Evolutionary conservation across 2,329 filamentous ascomycete genomes (phyloP), one percentile per base, ranked within the genome.

Genomic region (Talaromyces sp.): DNA sequence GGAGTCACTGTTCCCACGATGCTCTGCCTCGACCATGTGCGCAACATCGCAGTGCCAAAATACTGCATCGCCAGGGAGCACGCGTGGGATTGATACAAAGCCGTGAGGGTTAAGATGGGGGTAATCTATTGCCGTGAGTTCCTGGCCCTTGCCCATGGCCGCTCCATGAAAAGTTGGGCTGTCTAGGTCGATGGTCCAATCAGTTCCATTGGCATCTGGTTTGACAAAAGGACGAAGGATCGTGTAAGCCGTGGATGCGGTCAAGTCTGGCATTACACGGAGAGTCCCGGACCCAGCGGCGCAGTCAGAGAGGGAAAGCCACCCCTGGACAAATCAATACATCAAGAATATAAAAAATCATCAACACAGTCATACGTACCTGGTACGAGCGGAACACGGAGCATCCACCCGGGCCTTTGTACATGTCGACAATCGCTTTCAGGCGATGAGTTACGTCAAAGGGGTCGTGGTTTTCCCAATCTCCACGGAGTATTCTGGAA

Each of bases 11-110:
- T 66, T 62, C 6, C 76, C 75, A 1, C 66, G 61, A 57, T 78
- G 73, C 58, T 76, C 74, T 0, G 72, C 69, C 55, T 78, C 75
- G n/a, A 78, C 75, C 1, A 75, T 75, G 59, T 78, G 75, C 39
- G 72, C 73, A 42, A 75, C 68, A 67, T 79, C 76, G 36, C 69
- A 67, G 56, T 77, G 76, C 76, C 75, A 78, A 70, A 73, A 80
- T 32, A 80, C 71, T 0, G 71, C 78, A 62, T 79, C 77, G 0
- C 76, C 77, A 0, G 76, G 70, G 8, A 69, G 62, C 62, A 79
- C 74, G 5, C 58, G 65, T 0, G 78, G 77, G 30, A 79, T 73
- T 62, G 74, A 66, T 2, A 77, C 66, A 42, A 80, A 64, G 32
- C 74, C 75, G 22, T 77, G 71, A 7, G 79, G 64, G 4, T 72